Evolutionary conservation across 2,329 filamentous ascomycete species (phyloP), one percentile per base, ranked within the genome.

Genomic region (Fusarium coicis): DNA sequence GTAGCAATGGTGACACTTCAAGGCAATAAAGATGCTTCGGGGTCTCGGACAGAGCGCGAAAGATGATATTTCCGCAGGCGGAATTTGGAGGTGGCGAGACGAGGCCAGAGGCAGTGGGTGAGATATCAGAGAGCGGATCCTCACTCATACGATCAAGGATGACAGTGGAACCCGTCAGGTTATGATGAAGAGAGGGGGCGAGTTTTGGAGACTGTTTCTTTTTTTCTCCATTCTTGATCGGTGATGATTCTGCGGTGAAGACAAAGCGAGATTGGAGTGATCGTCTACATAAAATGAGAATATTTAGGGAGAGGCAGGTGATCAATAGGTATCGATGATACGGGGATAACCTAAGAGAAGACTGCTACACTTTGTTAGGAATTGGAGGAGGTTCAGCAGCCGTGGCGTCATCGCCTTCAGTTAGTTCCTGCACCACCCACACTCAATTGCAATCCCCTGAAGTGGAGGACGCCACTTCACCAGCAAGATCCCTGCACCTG

Each of bases 111-210:
- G 53, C 26, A 36, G 50, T 42, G 52, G 23, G 16, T n/a, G n/a
- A n/a, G n/a, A n/a, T n/a, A n/a, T n/a, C n/a, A 37, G 40, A 56
- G 12, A 56, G 60, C 52, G 66, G 66, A 63, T 50, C 66, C 40
- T 57, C 39, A 39, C 66, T 70, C 66, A 69, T 69, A 70, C 66
- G 66, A 69, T 69, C 66, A 69, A 65, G 66, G 66, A 69, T 69
- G 58, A 46, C 19, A 46, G 66, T 69, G 66, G 66, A 28, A 56
- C 59, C 52, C 32, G 36, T 49, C 66, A 65, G 52, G 66, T 69
- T 69, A 65, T 65, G 46, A 70, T 58, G 66, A 58, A 54, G 23
- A 42, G 52, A 21, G 19, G 65, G 66, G 65, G 66, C 65, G 54
- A 69, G 70, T 49, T 58, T 53, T 42, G 30, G 28, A 36, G 44